Conservation (phyloP, 495 filamentous ascomycete genomes). For the Talaromyces adpressus region DNA sequence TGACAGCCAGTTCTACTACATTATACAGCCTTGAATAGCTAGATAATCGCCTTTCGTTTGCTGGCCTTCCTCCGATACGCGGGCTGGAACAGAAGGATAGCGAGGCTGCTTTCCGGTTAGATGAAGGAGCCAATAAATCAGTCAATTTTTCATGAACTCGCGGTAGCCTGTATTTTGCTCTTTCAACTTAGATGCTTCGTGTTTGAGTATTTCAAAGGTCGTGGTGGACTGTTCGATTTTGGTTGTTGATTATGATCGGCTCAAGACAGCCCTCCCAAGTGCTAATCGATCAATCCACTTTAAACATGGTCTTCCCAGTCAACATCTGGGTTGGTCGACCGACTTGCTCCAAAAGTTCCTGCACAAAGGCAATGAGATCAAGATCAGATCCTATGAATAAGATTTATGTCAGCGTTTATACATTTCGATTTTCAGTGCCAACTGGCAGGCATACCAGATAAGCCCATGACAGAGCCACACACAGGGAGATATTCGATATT, state of each 20-base stretch:
- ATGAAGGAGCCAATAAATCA: no score
- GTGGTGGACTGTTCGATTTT: no score
- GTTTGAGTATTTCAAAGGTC: no score
- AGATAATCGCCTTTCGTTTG: no score
- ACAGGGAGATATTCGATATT: not conserved
- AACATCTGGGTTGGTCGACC: not conserved
- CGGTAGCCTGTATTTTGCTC: no score
- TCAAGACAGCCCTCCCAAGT: not conserved
- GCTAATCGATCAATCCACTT: not conserved
- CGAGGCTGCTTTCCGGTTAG: no score
- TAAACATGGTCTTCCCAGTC: not conserved
- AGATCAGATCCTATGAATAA: not conserved
- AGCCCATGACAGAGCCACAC: not conserved
- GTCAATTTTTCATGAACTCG: no score
- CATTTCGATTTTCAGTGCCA: not conserved
- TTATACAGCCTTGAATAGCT: no score
- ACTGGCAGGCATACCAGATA: not conserved
- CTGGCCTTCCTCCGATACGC: no score
- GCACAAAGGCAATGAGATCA: not conserved
- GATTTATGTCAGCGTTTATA: not conserved
- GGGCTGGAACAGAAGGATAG: no score
- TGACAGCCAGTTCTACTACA: no score
- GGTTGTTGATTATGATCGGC: not conserved
- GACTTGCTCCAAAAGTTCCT: not conserved
- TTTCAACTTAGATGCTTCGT: no score